phyloP scores from a whole-genome alignment of 805 yeast genomes.

The Schwanniomyces vanrijiae region DNA sequence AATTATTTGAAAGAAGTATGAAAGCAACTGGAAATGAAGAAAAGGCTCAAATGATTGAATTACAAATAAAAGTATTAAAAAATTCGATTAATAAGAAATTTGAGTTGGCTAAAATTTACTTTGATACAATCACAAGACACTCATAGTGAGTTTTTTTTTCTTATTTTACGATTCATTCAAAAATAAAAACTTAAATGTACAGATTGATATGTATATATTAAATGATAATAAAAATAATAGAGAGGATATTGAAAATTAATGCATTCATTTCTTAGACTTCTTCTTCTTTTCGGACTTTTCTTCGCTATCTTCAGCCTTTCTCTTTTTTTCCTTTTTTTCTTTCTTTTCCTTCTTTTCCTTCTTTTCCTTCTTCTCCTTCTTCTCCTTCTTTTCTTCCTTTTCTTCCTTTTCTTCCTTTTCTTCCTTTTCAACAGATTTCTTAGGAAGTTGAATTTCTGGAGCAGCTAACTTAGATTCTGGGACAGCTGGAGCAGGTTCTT shows the following conservation, averaged over 20 bases:
- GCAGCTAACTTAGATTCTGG: slow-evolving; percentile 54
- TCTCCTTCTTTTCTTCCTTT: slow-evolving; percentile 50
- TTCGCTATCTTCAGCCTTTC: slow-evolving; percentile 31
- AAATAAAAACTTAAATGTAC: slow-evolving; percentile 5
- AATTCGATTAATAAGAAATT: slow-evolving; percentile 9
- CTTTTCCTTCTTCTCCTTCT: slow-evolving; percentile 63
- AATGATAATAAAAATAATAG: background rate
- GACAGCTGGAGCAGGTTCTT: slow-evolving; percentile 57
- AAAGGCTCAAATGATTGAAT: slow-evolving; percentile 17
- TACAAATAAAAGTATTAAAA: slow-evolving; percentile 14
- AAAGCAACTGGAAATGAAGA: slow-evolving; percentile 18
- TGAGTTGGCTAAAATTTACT: slow-evolving; percentile 1
- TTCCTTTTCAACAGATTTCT: slow-evolving; percentile 46
- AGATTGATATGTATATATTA: slow-evolving; percentile 4
- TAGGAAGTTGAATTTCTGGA: slow-evolving; percentile 46
- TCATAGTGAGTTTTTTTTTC: background rate
- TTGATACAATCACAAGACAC: background rate
- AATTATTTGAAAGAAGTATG: slow-evolving; percentile 11
- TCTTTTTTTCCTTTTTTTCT: slow-evolving; percentile 13
- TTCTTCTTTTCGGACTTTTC: slow-evolving; percentile 51
- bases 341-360: slow-evolving; percentile 56
- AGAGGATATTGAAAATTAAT: slow-evolving; percentile 3
- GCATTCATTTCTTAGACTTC: slow-evolving; percentile 41
- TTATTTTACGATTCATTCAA: background rate
- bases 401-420: slow-evolving; percentile 39